Conservation (phyloP, 2,329 filamentous ascomycete genomes). For the Pochonia chlamydosporia region DNA sequence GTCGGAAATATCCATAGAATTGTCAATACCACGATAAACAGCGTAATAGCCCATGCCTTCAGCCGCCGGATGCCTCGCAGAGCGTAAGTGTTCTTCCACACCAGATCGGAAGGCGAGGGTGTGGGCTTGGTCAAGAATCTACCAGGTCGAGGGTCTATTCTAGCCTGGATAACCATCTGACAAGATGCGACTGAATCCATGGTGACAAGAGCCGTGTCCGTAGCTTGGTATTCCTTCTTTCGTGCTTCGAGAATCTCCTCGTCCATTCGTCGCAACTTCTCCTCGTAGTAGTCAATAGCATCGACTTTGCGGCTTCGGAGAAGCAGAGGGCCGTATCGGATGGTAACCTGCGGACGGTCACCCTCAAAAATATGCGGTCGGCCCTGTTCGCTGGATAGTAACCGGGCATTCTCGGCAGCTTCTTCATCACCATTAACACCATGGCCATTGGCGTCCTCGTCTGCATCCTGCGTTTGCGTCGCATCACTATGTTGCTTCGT, state of each 20-base stretch:
- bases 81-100: slow-evolving; percentile 91
- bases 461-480: slow-evolving; percentile 5
- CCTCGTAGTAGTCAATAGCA: slow-evolving; percentile 90
- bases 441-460: slow-evolving; percentile 17
- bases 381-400: slow-evolving; percentile 45
- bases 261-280: slow-evolving; percentile 74
- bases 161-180: slow-evolving; percentile 94
- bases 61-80: slow-evolving; percentile 67
- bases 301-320: slow-evolving; percentile 71
- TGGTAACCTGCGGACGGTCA: slow-evolving; percentile 59
- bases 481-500: slow-evolving; percentile 8
- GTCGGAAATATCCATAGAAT: slow-evolving; percentile 85
- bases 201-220: slow-evolving; percentile 87
- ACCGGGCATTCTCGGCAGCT: slow-evolving; percentile 51
- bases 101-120: slow-evolving; percentile 84
- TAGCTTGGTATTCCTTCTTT: slow-evolving; percentile 69
- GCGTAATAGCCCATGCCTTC: slow-evolving; percentile 77
- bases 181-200: slow-evolving; percentile 91
- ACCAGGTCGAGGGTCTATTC: slow-evolving; percentile 84
- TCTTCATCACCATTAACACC: slow-evolving; percentile 30
- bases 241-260: slow-evolving; percentile 66
- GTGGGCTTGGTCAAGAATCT: slow-evolving; percentile 80
- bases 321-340: slow-evolving; percentile 74
- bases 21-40: slow-evolving; percentile 75
- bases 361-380: slow-evolving; percentile 31